phyloP scores from a whole-genome alignment of 345 rosid species.

The Aegle marmelos region DNA sequence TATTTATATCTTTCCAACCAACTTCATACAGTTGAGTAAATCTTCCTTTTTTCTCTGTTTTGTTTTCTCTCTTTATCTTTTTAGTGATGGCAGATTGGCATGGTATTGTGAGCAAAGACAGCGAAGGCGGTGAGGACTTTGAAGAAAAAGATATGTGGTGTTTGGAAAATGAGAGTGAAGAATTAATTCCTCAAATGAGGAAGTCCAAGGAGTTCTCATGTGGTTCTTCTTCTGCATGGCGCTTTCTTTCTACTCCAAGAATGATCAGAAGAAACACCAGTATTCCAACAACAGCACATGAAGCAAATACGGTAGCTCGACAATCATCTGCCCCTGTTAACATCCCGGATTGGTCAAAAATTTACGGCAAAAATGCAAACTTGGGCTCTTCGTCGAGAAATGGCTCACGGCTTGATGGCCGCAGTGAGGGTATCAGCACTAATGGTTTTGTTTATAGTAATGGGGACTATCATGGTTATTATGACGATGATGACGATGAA shows the following conservation, averaged over 20 bases:
- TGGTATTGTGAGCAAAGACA: conserved; percentile 24
- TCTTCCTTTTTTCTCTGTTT: neutral
- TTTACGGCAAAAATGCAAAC: conserved; percentile 49
- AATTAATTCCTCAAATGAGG: conserved; percentile 36
- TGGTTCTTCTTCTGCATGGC: conserved; percentile 45
- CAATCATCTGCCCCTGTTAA: conserved; percentile 80
- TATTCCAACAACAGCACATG: conserved; percentile 26
- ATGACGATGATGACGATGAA: conserved; percentile 20
- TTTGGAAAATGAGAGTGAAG: conserved; percentile 36
- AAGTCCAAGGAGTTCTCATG: conserved; percentile 32
- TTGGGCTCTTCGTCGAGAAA: conserved; percentile 16
- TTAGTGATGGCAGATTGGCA: conserved; percentile 25
- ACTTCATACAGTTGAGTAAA: conserved; percentile 3
- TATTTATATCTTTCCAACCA: conserved; percentile 21
- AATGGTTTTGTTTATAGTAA: conserved; percentile 1
- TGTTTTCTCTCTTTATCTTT: neutral
- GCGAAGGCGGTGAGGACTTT: conserved; percentile 51
- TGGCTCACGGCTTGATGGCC: conserved; percentile 18
- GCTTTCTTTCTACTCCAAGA: conserved; percentile 35
- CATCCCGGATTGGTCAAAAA: conserved; percentile 94
- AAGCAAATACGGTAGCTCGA: conserved; percentile 23
- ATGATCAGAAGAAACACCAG: conserved; percentile 28
- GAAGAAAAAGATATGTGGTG: conserved; percentile 78
- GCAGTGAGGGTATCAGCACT: neutral
- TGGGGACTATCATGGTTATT: conserved; percentile 14